Base-by-base conservation (phyloP, 78 protist species). In the Tieghemostelium lacteum region DNA sequence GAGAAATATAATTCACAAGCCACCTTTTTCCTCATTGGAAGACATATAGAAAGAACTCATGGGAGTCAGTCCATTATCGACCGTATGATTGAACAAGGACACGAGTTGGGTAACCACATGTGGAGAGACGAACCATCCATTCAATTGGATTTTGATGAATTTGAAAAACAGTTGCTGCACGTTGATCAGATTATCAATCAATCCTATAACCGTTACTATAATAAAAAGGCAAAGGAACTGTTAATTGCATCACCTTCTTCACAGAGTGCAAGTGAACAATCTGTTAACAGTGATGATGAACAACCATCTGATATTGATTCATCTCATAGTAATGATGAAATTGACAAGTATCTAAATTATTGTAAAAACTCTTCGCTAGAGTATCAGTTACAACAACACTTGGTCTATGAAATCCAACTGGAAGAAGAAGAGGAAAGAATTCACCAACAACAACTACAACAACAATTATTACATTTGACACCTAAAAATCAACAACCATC, bases 121-220 rank as follows among this genome's bases (percentile, higher is more conserved):
- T 66, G 70, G 87, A 14, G 72, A 3, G 87, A 77, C 6, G 87
- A 77, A 31, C 87, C 87, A 31, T 77, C 87, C 49, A 36, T 77
- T n/a, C 24, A 39, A 3, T 34, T 77, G 3, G 75, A 42, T 19
- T 33, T 42, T 1, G 39, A 50, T 24, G 73, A 77, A 42, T 61
- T 77, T 31, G 66, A 67, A 29, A 6, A 42, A 26, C 87, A 77
- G 34, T 33, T 77, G 4, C 19, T 66, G 1, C 34, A 77, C 26
- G 71, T 77, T 12, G 87, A 77, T 16, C 45, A 50, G 39, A 77
- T 77, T 1, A 77, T 77, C 5, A 45, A 77, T 10, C n/a, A 69
- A 24, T 45, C 75, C 58, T 69, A 69, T 29, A 20, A 24, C 8
- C 3, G 29, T 10, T 69, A 69, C 28, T 69, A 45, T 26, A 34